Base-by-base conservation (phyloP, 345 rosid species). In the Populus ilicifolia region DNA sequence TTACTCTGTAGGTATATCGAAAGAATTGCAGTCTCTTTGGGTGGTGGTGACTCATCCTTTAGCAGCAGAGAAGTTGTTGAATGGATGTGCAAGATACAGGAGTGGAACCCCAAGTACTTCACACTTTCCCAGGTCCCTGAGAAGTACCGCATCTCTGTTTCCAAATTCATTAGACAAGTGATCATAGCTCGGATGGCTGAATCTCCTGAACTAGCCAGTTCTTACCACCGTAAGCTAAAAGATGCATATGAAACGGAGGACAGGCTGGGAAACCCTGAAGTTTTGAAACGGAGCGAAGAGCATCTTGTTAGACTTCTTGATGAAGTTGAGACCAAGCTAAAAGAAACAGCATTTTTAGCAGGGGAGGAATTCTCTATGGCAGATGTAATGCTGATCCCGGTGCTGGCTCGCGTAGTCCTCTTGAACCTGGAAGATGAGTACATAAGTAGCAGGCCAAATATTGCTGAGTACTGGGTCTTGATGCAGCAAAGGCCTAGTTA, bases 311-410 rank as follows among this genome's bases (percentile, higher is more conserved):
- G 77, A 76, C 87, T 95, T 75, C 91, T 90, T 0, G 89, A 92
- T 78, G 97, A 92, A 74, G 89, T 88, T 8, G 97, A 95, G 76
- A 79, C 72, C 14, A 86, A 86, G 84, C 86, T 92, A 73, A 84
- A 71, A 1, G 86, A 84, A 44, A 86, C 92, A 1, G 59, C 79
- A 2, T 88, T 89, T 83, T 69, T 95, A 75, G 89, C 83, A 5
- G 97, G 98, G 75, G 84, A 87, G 21, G 99, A 89, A 80, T 95
- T 93, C 84, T 88, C 94, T 68, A 84, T 90, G 93, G 99, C 97
- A 25, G 99, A 95, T 48, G 90, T 89, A 27, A 84, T 85, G 89
- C 85, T 95, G 23, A 80, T 92, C 67, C 98, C 99, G 0, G 87
- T 93, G 29, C 83, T 95, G 39, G 89, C 93, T 69, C 86, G 97